Base-by-base conservation (phyloP, 2,329 filamentous ascomycete species). In the Trichoderma sp. region DNA sequence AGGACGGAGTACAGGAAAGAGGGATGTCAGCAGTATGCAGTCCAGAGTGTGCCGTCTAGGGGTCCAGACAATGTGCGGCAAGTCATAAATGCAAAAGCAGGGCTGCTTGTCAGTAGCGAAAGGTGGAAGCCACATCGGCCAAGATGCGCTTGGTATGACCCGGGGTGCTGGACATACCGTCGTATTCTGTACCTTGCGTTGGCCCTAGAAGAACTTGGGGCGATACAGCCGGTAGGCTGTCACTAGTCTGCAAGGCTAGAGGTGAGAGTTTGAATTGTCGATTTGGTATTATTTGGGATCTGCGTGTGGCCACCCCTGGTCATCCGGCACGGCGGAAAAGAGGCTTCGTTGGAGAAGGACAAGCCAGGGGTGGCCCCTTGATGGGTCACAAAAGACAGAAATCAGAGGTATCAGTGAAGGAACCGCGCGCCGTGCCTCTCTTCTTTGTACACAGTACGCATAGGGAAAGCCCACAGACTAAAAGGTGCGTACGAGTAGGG, bases 241-340 rank as follows among this genome's bases (percentile, higher is more conserved):
- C 59, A 64, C 71, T 76, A 80, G 80, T 73, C 78, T 77, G 79
- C 74, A 75, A 76, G 73, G 75, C 74, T 75, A 74, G 53, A 69
- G 31, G 45, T 53, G 69, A 77, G 71, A 73, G 59, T 75, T 75
- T 68, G 76, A 35, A 66, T 71, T 56, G 56, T 75, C 73, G 63
- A 73, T 59, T 71, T 69, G 59, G 67, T 53, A 56, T 56, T 56
- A 75, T 76, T 60, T 41, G 77, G 77, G 80, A 81, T 81, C 79
- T 76, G 76, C 79, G 74, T 76, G 74, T 45, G 41, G 72, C 35
- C 71, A 75, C 76, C 63, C 75, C 79, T 78, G 79, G 77, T 78
- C 78, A 79, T 77, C 77, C 79, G 74, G 76, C 76, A 77, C 75
- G 66, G 78, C 81, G 80, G 80, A 77, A 79, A 59, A 67, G 56